phyloP scores from a whole-genome alignment of 1,284 basidiomycete genomes.

The Malassezia pachydermatis region DNA sequence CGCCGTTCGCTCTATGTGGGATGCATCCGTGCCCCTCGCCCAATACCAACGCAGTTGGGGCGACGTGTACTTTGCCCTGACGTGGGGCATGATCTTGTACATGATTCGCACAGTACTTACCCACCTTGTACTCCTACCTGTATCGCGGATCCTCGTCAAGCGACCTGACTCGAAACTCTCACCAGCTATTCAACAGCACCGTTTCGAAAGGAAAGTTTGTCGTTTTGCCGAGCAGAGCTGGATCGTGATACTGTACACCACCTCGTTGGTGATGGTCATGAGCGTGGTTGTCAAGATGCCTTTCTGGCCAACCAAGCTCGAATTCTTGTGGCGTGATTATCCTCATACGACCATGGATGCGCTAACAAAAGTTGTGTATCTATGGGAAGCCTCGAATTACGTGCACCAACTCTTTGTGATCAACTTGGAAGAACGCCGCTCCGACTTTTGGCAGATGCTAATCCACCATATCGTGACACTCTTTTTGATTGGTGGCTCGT shows the following conservation, averaged over 20 bases:
- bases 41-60: slow-evolving; percentile 25
- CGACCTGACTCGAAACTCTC: not conserved
- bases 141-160: slow-evolving; percentile 23
- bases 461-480: slow-evolving; percentile 85
- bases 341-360: slow-evolving; percentile 69
- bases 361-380: slow-evolving; percentile 61
- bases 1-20: not conserved
- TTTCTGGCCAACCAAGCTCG: slow-evolving; percentile 59
- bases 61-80: slow-evolving; percentile 33
- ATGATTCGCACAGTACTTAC: slow-evolving; percentile 30
- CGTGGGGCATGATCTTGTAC: slow-evolving; percentile 34
- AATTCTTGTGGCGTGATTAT: slow-evolving; percentile 68
- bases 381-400: slow-evolving; percentile 84
- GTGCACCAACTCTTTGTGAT: slow-evolving; percentile 81
- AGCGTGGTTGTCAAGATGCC: slow-evolving; percentile 53
- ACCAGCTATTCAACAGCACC: not conserved
- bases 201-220: slow-evolving; percentile 52
- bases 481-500: slow-evolving; percentile 65
- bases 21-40: not conserved
- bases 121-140: slow-evolving; percentile 29
- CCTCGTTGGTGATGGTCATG: slow-evolving; percentile 68
- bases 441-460: slow-evolving; percentile 93
- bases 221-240: slow-evolving; percentile 93
- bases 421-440: slow-evolving; percentile 78
- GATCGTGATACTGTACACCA: slow-evolving; percentile 68